These are phyloP conservation scores for Fistulinella prunicolor DNA, from an alignment of 768 basidiomycete species.

Conservation along the genomic window DNA sequence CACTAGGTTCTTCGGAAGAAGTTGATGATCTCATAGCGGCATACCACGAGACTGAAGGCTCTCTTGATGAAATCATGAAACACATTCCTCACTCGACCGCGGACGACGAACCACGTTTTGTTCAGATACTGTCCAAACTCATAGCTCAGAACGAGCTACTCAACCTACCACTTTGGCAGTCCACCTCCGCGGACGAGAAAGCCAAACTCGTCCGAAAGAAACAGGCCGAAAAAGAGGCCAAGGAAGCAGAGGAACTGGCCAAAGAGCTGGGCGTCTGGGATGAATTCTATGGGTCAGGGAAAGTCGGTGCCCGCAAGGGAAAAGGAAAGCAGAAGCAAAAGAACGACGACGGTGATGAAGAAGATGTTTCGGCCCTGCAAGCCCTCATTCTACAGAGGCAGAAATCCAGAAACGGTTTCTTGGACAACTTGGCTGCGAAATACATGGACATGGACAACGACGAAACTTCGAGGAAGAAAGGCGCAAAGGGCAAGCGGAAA, in stretches of 20 bases:
- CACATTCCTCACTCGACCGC: conserved; percentile 82
- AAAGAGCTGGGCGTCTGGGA: conserved; percentile 93
- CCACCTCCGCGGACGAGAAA: conserved; percentile 75
- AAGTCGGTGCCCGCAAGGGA: conserved; percentile 54
- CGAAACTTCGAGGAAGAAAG: conserved; percentile 35
- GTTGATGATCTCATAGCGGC: conserved; percentile 71
- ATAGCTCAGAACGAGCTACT: conserved; percentile 62
- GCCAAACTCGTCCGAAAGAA: conserved; percentile 71
- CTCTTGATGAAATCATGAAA: conserved; percentile 77
- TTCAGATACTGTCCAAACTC: conserved; percentile 61
- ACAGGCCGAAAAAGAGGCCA: conserved; percentile 72
- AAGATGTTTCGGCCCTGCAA: conserved; percentile 68
- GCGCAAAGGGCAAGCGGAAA: conserved; percentile 48
- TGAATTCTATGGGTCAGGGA: conserved; percentile 82
- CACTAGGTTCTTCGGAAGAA: conserved; percentile 82
- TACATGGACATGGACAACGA: conserved; percentile 51
- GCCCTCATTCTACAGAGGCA: conserved; percentile 80
- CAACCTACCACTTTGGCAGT: conserved; percentile 59
- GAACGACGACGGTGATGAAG: conserved; percentile 44
- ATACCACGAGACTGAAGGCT: conserved; percentile 70
- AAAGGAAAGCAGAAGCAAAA: conserved; percentile 48
- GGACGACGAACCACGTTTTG: conserved; percentile 84
- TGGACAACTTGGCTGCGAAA: conserved; percentile 73
- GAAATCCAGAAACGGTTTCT: conserved; percentile 66
- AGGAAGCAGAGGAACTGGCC: conserved; percentile 80